Percentiles rank a stretch among this genome's conserved stretches.
These are phyloP conservation scores for Bretziella fagacearum DNA, from an alignment of 2,329 filamentous ascomycete species.

Conservation along the genomic window DNA sequence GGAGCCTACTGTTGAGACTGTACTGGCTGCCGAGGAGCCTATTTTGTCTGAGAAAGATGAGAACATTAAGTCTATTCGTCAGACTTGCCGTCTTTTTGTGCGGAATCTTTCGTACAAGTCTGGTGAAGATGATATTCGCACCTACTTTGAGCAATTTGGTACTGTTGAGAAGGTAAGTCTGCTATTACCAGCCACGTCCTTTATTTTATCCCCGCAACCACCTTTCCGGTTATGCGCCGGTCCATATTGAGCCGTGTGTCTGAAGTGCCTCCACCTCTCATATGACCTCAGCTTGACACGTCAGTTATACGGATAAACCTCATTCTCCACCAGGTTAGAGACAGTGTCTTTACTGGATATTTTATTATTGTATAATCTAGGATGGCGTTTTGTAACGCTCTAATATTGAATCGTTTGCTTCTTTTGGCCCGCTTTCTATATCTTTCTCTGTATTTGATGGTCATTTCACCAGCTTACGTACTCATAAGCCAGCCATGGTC, in stretches of 20 bases:
- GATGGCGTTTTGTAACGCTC: conserved; percentile 60
- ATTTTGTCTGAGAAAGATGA: conserved; percentile 22
- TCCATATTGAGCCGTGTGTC: too few relatives aligned
- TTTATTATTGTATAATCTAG: conserved; percentile 80
- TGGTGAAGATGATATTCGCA: conserved; percentile 58
- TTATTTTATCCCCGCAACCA: background rate
- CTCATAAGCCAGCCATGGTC: background rate
- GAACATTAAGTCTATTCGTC: conserved; percentile 43
- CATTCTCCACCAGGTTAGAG: conserved; percentile 98
- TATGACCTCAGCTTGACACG: too few relatives aligned
- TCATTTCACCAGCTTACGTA: background rate
- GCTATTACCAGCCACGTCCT: conserved; percentile 5
- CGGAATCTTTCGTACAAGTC: conserved; percentile 74
- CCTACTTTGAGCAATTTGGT: conserved; percentile 56
- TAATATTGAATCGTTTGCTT: conserved; percentile 15
- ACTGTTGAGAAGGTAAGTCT: conserved; percentile 76
- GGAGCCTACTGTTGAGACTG: conserved; percentile 10
- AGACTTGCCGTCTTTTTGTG: conserved; percentile 67
- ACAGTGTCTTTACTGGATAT: conserved; percentile 89
- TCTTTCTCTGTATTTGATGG: conserved; percentile 26
- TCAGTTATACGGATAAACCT: too few relatives aligned
- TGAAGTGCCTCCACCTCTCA: too few relatives aligned
- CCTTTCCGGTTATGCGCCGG: background rate
- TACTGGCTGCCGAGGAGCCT: background rate
- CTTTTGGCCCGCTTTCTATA: conserved; percentile 16